These are phyloP conservation scores for Eucalyptus guilfoylei DNA, from an alignment of 345 rosid species.

Conservation along the genomic window DNA sequence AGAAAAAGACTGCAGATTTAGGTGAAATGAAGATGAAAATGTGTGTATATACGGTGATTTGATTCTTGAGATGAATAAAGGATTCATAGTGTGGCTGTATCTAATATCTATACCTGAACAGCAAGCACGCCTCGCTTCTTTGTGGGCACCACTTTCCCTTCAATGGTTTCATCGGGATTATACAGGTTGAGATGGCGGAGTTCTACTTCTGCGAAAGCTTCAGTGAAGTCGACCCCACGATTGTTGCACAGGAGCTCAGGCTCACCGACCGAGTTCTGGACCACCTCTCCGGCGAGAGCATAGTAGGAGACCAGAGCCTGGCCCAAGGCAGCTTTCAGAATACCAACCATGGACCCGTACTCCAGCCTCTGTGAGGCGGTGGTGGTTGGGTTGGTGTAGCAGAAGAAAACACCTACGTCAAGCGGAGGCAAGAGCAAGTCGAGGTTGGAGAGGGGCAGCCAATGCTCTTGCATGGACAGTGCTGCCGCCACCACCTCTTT, in stretches of 20 bases:
- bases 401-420: slow-evolving; percentile 56
- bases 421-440: slow-evolving; percentile 73
- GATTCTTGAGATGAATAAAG: not conserved
- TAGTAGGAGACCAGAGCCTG: slow-evolving; percentile 56
- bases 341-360: slow-evolving; percentile 13
- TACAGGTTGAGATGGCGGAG: slow-evolving; percentile 48
- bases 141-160: slow-evolving; percentile 52
- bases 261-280: slow-evolving; percentile 45
- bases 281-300: slow-evolving; percentile 57
- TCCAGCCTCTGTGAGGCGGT: not conserved
- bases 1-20: not conserved
- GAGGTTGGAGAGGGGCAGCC: slow-evolving; percentile 81
- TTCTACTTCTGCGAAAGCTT: slow-evolving; percentile 44
- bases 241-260: slow-evolving; percentile 80
- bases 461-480: slow-evolving; percentile 56
- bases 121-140: slow-evolving; percentile 48
- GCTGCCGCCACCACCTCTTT: slow-evolving; percentile 54
- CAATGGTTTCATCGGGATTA: slow-evolving; percentile 55
- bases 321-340: slow-evolving; percentile 48
- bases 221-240: slow-evolving; percentile 60
- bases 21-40: not conserved
- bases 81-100: not conserved
- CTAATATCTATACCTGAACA: slow-evolving; percentile 36
- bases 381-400: slow-evolving; percentile 20
- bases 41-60: not conserved